Conservation (phyloP, 2,329 filamentous ascomycete species). For the Ophiostoma quercus region DNA sequence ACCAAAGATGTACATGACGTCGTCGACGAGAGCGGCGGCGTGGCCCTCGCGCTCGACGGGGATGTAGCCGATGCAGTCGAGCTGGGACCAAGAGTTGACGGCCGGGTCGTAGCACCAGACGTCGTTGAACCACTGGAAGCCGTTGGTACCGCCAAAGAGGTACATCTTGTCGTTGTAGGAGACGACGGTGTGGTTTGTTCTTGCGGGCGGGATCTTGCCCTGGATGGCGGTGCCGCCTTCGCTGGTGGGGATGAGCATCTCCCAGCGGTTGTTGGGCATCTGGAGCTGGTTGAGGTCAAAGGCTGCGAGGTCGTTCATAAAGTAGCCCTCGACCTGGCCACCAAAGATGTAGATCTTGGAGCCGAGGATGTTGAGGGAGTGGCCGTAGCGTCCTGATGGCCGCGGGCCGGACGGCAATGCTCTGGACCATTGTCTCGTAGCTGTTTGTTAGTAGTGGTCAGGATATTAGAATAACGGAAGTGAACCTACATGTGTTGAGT, state of each 20-base stretch:
- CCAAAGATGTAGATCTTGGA: constrained; percentile 98
- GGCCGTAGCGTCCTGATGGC: constrained; percentile 87
- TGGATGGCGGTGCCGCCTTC: constrained; percentile 55
- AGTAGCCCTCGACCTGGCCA: constrained; percentile 92
- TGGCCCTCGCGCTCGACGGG: constrained; percentile 91
- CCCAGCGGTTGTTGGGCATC: constrained; percentile 87
- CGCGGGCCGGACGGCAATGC: constrained; percentile 80
- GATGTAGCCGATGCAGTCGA: constrained; percentile 97
- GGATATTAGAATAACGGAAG: too few relatives aligned
- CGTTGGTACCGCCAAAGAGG: constrained; percentile 95
- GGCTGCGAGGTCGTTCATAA: constrained; percentile 94
- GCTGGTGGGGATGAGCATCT: constrained; percentile 75
- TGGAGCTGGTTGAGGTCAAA: constrained; percentile 96
- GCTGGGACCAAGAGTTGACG: constrained; percentile 74
- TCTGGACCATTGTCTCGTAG: constrained; percentile 95
- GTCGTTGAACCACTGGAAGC: constrained; percentile 96
- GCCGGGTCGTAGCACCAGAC: constrained; percentile 93
- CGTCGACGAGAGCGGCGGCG: constrained; percentile 85
- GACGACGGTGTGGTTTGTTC: constrained; percentile 91
- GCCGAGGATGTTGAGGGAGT: constrained; percentile 91
- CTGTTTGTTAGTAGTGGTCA: constrained; percentile 43
- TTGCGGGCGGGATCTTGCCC: constrained; percentile 71
- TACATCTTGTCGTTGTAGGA: constrained; percentile 92
- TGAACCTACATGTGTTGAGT: constrained; percentile 88
- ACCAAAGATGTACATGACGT: constrained; percentile 99